These are phyloP conservation scores for Glycine tomentella DNA, from an alignment of 306 rosid genomes.

Conservation along the genomic window DNA sequence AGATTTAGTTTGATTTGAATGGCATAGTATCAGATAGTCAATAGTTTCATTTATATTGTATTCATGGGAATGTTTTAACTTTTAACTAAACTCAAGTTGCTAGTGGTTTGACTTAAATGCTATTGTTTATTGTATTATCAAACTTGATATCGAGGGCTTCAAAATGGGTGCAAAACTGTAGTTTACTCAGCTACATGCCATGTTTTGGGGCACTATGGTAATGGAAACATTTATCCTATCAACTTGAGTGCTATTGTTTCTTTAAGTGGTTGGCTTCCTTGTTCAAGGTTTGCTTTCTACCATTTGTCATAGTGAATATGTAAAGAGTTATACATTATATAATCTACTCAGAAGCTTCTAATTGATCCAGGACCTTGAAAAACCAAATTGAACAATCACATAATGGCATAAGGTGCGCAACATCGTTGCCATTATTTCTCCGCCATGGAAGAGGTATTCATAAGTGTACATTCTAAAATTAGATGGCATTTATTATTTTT, in stretches of 20 bases:
- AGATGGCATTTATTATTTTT: too few species aligned
- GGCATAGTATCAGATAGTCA: background rate
- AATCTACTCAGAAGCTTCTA: too few species aligned
- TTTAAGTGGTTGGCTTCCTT: too few species aligned
- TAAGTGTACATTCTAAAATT: too few species aligned
- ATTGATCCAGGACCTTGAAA: slow-evolving; percentile 67
- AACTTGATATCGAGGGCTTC: slow-evolving; percentile 93
- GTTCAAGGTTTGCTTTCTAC: too few species aligned
- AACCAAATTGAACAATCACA: slow-evolving; percentile 64
- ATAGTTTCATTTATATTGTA: slow-evolving; percentile 26
- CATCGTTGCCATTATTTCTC: slow-evolving; percentile 75
- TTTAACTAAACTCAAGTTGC: slow-evolving; percentile 32
- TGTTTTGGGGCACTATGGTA: slow-evolving; percentile 74
- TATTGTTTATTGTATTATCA: slow-evolving; percentile 61
- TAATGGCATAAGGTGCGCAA: slow-evolving; percentile 82
- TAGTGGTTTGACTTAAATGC: slow-evolving; percentile 37
- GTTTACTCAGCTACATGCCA: slow-evolving; percentile 87
- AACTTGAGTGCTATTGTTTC: slow-evolving; percentile 71
- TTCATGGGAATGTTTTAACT: slow-evolving; percentile 18
- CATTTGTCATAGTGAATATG: too few species aligned
- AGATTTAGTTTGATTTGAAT: slow-evolving; percentile 33
- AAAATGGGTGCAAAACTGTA: slow-evolving; percentile 97
- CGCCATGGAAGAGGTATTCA: slow-evolving; percentile 87
- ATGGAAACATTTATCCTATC: slow-evolving; percentile 82
- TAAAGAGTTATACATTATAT: slow-evolving; percentile 3